Evolutionary conservation across 208 protist genomes (phyloP).

Genomic region (Trypanosoma theileri): DNA sequence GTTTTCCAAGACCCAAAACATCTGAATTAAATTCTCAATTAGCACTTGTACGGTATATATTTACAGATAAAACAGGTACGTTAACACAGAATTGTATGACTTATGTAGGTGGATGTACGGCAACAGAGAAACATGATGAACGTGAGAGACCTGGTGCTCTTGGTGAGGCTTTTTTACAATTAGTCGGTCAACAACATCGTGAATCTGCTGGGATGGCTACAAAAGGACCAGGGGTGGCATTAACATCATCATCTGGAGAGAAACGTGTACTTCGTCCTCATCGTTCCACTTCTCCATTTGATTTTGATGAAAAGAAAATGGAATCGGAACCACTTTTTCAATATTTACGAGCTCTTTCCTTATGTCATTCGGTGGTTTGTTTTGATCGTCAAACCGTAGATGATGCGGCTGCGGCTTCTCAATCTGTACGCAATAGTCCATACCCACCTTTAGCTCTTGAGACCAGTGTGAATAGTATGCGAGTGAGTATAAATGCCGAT

Average conservation of each 20-base stretch:
- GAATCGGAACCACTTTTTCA: conserved; percentile 51
- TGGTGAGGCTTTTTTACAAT: conserved; percentile 40
- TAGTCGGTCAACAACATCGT: not conserved
- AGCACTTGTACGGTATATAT: conserved; percentile 82
- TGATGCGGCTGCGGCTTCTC: conserved; percentile 1
- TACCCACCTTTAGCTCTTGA: not conserved
- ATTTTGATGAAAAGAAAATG: conserved; percentile 39
- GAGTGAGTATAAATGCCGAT: not conserved
- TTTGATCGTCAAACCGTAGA: conserved; percentile 41
- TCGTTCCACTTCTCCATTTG: not conserved
- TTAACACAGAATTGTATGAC: conserved; percentile 91
- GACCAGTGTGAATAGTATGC: not conserved
- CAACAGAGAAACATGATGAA: conserved; percentile 51
- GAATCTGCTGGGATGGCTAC: not conserved
- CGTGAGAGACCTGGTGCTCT: conserved; percentile 59
- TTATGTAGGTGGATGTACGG: conserved; percentile 65
- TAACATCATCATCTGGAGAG: not conserved
- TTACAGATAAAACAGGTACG: conserved; percentile 92
- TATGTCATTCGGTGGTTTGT: conserved; percentile 85
- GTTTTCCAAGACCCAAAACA: conserved; percentile 69
- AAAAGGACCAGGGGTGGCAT: too few relatives aligned
- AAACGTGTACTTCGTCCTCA: too few relatives aligned
- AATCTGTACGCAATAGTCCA: not conserved
- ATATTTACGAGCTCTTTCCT: conserved; percentile 63
- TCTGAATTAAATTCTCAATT: conserved; percentile 88